Base-by-base conservation (phyloP, 306 rosid genomes). In the Inga leiocalycina region DNA sequence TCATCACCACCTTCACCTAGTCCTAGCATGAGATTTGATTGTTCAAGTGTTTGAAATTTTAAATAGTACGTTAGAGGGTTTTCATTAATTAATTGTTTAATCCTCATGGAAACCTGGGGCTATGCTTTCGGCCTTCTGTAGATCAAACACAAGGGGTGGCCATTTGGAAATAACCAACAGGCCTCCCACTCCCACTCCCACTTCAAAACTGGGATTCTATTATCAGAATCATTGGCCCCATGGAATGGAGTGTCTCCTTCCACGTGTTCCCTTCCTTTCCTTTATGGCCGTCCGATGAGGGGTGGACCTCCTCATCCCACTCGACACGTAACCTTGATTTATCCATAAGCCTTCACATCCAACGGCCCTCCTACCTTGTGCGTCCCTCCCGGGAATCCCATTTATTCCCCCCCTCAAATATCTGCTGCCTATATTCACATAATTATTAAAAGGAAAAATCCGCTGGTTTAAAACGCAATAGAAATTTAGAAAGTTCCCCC, bases 281-380 rank as follows among this genome's bases (percentile, higher is more conserved):
- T 77, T 80, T 10, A 4, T 64, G 59, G 83, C 97, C 95, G 95
- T 91, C 75, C 2, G 94, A 88, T 91, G 54, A 51, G 69, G 77
- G 30, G 65, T 56, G 49, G 51, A 49, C 44, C 62, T n/a, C 10
- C 46, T 69, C 83, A 73, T 82, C 83, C 9, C 82, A 78, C 35
- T 78, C 85, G 67, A 83, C 94, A 89, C 91, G 91, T 89, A 81
- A 46, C 86, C 76, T 49, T 13, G 16, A 74, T 56, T 57, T 70
- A 45, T 12, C n/a, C 72, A 67, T 78, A 87, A 84, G 72, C 30
- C 66, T 8, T 65, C 76, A 19, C n/a, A 94, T 92, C 98, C 51
- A 70, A 86, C 93, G 97, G 90, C 80, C 78, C 51, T 30, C 49
- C 76, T 88, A 71, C 51, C 66, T 10, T 8, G 80, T 80, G 86